Evolutionary conservation across 1,139 yeast genomes (phyloP), one percentile per base, ranked within the genome.

Genomic region (Yamadazyma dendronema): DNA sequence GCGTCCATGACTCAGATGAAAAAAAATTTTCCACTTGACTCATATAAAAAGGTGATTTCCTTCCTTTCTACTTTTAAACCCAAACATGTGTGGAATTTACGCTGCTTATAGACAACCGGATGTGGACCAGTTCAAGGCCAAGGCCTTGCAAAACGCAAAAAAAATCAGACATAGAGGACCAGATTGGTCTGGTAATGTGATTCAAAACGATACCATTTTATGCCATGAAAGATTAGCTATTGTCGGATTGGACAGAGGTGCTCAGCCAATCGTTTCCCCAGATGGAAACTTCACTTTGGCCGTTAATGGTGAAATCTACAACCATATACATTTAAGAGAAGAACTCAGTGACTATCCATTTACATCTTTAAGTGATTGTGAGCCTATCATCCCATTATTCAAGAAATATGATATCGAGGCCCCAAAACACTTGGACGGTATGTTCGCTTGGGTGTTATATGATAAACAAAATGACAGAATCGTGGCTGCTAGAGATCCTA

Each of bases 151-250:
- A 61, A 77, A 87, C 59, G 78, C 97, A 48, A 90, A 89, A 67
- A 77, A 89, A 65, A 84, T 90, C 61, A 84, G 98, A 71, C 98
- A 92, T 67, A 84, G 98, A 68, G 98, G 98, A 54, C 98, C 98
- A 50, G 98, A 92, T 69, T 92, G 98, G 98, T 79, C 90, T 33
- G 98, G 98, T 57, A 89, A 88, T 79, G 63, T 77, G 48, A 71
- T 77, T 49, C 79, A 81, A 57, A 87, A 88, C 79, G 65, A 72
- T 49, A 87, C 97, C 38, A 82, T 84, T 47, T 68, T 92, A 53
- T 81, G 86, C 53, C 98, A 92, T 62, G 97, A 92, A 71, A 85
- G 98, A 72, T 77, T 92, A 59, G 95, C 97, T 52, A 90, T 92
- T 59, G 95, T 87, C 46, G 97, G 97, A 51, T 74, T 90, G 56